Evolutionary conservation across 176 grass and related monocot species (phyloP), one percentile per base, ranked within the genome.

Genomic region (Aegilops sharonensis): DNA sequence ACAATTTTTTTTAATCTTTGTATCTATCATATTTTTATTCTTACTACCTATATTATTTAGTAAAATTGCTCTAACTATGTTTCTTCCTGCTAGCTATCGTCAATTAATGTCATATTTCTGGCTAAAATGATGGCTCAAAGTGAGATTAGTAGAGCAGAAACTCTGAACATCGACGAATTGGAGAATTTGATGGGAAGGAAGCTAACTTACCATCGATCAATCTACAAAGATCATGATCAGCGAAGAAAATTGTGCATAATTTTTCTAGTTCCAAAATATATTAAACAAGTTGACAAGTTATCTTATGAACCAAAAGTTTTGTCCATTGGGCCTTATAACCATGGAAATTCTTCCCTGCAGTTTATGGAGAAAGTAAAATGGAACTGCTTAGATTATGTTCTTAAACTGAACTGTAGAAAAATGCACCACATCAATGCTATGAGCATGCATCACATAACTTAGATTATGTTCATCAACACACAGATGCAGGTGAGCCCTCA

Each of bases 241-340:
- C 27, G 27, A 32, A 66, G 27, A 66, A 66, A 66, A 32, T 30
- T 66, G 13, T 31, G 13, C 27, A 66, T 13, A 30, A 66, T 31
- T 66, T 66, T 66, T 25, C 64, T 5, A 32, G 64, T 66, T 66
- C 27, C 64, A 14, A 31, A 66, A 66, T 15, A 66, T 30, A 66
- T 66, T 17, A 66, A 66, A 66, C 64, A 66, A 66, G 64, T 66
- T 66, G 64, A 66, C 64, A 66, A 31, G 64, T 30, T 66, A 66
- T 66, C 64, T 3, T 78, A 78, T 3, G 75, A 78, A 15, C 75
- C 50, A 23, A 37, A 35, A 9, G 7, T 78, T 7, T 9, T 78
- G 32, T 78, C 75, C 29, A 60, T 60, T 59, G 75, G 52, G n/a
- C 75, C 52, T 12, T 78, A 78, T 78, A 32, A 78, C 52, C 31